Conservation (phyloP, 176 grass and related monocot species). For the Oryza coarctata region DNA sequence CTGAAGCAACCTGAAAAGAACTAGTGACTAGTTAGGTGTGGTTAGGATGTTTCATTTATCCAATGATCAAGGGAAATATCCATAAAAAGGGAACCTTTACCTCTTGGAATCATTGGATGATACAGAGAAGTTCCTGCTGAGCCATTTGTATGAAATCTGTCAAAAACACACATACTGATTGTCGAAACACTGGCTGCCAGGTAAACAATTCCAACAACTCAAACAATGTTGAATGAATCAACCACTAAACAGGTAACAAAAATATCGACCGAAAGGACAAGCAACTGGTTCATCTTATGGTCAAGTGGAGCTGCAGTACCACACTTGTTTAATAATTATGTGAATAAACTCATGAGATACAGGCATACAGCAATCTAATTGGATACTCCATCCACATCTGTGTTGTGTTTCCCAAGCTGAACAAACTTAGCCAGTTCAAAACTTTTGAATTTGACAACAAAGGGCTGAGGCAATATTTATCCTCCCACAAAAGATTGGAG, state of each 20-base stretch:
- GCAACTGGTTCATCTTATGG: background rate
- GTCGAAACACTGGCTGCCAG: background rate
- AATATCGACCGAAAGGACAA: background rate
- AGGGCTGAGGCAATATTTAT: background rate
- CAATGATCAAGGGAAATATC: background rate
- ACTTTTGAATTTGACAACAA: background rate
- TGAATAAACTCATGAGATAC: background rate
- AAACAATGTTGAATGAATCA: background rate
- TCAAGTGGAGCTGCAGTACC: background rate
- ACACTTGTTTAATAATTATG: background rate
- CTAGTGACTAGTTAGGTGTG: background rate
- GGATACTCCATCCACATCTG: background rate
- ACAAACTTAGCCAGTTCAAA: constrained; percentile 10
- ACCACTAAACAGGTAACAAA: background rate
- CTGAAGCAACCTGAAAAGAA: constrained; percentile 65
- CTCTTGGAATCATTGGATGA: constrained; percentile 95
- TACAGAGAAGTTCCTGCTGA: constrained; percentile 84
- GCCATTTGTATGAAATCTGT: constrained; percentile 99
- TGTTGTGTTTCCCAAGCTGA: background rate
- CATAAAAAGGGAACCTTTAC: constrained; percentile 31
- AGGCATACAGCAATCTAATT: background rate
- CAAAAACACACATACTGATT: constrained; percentile 4
- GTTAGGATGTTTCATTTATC: constrained; percentile 5
- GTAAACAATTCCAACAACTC: background rate
- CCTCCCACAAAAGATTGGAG: background rate